A percentile compares a stretch with the other conserved stretches of the same genome.
These are phyloP conservation scores for Salix purpurea DNA, from an alignment of 345 rosid species.

Conservation along the genomic window DNA sequence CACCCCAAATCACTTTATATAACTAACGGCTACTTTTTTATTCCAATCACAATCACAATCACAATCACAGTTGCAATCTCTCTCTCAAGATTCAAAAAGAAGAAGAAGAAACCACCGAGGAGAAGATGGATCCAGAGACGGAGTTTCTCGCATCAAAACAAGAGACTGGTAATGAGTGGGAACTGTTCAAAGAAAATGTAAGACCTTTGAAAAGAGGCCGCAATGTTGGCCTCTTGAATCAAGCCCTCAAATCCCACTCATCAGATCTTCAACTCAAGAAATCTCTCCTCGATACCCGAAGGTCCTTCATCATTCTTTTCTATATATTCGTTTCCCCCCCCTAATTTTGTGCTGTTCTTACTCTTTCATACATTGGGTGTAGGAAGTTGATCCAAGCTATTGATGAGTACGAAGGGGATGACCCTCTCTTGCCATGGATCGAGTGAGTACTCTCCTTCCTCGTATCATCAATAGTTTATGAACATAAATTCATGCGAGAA, in stretches of 20 bases:
- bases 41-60: not conserved
- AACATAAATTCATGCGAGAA: not conserved
- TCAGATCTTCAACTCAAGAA: constrained; percentile 42
- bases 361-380: not conserved
- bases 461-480: too few species aligned
- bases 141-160: constrained; percentile 63
- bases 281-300: constrained; percentile 57
- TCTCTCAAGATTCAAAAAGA: not conserved
- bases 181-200: constrained; percentile 84
- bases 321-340: not conserved
- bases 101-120: not conserved
- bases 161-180: constrained; percentile 83
- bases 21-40: constrained; percentile 12
- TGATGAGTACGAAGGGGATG: constrained; percentile 72
- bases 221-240: constrained; percentile 56
- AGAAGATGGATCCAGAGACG: constrained; percentile 61
- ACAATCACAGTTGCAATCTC: not conserved
- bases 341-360: not conserved
- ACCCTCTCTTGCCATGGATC: constrained; percentile 82
- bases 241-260: constrained; percentile 65
- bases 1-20: not conserved
- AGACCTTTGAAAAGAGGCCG: constrained; percentile 88
- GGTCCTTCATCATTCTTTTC: constrained; percentile 28
- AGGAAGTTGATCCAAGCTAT: constrained; percentile 73
- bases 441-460: constrained; percentile 40